Base-by-base conservation (phyloP, 2,329 filamentous ascomycete genomes). In the Coniochaeta pulveracea region DNA sequence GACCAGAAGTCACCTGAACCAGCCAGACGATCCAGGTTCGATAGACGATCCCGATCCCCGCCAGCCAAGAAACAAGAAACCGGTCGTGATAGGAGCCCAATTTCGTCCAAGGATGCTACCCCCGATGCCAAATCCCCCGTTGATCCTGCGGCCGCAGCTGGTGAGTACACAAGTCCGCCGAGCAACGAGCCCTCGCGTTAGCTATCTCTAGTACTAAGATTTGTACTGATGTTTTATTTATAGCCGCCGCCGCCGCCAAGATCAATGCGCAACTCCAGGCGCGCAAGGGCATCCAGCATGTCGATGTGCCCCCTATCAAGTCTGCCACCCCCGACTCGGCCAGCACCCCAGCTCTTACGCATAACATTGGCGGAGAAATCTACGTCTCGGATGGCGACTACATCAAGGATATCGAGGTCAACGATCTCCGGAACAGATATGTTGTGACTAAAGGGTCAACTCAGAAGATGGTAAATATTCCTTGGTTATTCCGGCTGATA, bases 391-490 rank as follows among this genome's bases (percentile, higher is more conserved):
- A 96, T 55, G 91, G 91, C 49, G 91, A 98, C 61, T 96, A 84
- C 57, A 96, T 98, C 62, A 91, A 93, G 60, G 91, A 98, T 53
- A 94, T 98, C 52, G 91, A 96, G 66, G 85, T 98, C 66, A 98
- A 98, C 59, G 89, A 96, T 60, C 64, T 96, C 51, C 81, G 89
- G 43, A 98, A 96, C 57, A 84, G 89, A 48, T 98, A 98, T 60
- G 81, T 88, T 57, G 72, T 98, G 64, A 98, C 89, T 43, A 96
- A 95, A 68, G 86, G 88, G 51, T 83, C 85, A 49, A 94, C 86
- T 45, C 91, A 96, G 70, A 93, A 94, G 76, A 94, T 91, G 89
- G 91, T 98, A 95, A 93, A 81, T 88, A 80, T 61, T 72, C 74
- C 71, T 70, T 63, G 72, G 66, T 58, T 62, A 52, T 66, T 58